Percentiles rank a stretch among this genome's conserved stretches.
phyloP scores from a whole-genome alignment of 305 asterid species.

The Stenogyne calaminthoides region DNA sequence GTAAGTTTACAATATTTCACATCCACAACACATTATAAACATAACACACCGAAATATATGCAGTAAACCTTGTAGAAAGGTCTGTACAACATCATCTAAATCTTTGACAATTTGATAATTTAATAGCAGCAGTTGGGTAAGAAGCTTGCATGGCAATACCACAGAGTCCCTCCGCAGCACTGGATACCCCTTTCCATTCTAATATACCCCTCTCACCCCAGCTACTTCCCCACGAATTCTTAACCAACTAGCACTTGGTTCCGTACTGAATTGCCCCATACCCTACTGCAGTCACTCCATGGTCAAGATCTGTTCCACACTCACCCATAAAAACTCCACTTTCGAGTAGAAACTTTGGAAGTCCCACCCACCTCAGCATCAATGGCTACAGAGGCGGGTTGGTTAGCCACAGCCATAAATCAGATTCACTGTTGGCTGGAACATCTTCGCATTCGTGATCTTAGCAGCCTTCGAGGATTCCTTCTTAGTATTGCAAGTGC shows the following conservation, averaged over 20 bases:
- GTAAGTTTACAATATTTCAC: background rate
- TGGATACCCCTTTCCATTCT: slow-evolving; percentile 43
- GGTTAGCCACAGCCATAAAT: slow-evolving; percentile 41
- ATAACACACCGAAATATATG: background rate
- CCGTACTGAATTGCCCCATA: slow-evolving; percentile 36
- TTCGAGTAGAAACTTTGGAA: slow-evolving; percentile 43
- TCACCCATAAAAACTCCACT: slow-evolving; percentile 43
- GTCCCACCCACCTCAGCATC: slow-evolving; percentile 35
- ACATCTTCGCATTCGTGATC: slow-evolving; percentile 48
- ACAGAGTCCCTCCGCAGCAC: slow-evolving; percentile 38
- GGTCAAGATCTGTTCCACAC: slow-evolving; percentile 42
- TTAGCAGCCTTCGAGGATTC: slow-evolving; percentile 31
- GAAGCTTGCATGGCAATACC: slow-evolving; percentile 49
- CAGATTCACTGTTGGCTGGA: slow-evolving; percentile 43
- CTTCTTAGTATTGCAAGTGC: slow-evolving; percentile 40
- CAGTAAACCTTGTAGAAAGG: background rate
- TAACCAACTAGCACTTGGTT: slow-evolving; percentile 46
- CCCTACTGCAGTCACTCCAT: slow-evolving; percentile 46
- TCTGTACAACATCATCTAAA: background rate
- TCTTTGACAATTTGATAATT: background rate
- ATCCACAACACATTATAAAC: background rate
- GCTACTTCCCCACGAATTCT: slow-evolving; percentile 50
- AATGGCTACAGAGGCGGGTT: slow-evolving; percentile 47
- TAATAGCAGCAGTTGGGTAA: slow-evolving; percentile 37
- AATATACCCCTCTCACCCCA: slow-evolving; percentile 54